Evolutionary conservation across 169 alveolate species (phyloP).

Genomic region (Eimeria zaria): DNA sequence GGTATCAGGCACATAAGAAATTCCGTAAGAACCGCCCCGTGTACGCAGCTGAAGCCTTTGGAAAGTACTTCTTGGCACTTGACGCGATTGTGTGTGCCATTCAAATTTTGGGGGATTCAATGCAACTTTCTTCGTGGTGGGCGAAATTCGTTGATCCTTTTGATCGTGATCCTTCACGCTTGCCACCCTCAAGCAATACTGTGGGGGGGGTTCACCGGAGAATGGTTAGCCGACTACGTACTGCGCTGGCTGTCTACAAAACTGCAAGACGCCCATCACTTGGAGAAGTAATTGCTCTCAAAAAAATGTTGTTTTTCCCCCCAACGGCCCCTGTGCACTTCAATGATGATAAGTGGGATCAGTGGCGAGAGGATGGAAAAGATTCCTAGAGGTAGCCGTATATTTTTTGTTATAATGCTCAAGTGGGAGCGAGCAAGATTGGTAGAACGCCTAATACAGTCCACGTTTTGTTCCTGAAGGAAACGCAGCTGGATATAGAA

Average conservation of each 20-base stretch:
- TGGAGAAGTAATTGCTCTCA: not conserved
- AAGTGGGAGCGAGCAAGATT: not conserved
- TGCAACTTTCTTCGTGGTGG: not conserved
- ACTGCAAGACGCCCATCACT: not conserved
- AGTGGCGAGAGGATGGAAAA: not conserved
- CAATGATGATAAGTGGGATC: not conserved
- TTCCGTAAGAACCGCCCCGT: not conserved
- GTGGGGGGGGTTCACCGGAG: not conserved
- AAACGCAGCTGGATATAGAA: not conserved
- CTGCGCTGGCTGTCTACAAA: conserved; percentile 8
- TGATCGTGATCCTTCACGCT: not conserved
- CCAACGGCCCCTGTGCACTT: not conserved
- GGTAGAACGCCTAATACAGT: not conserved
- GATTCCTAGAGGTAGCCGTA: not conserved
- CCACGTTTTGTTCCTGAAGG: not conserved
- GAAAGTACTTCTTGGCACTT: not conserved
- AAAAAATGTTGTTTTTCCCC: not conserved
- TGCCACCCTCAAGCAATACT: not conserved
- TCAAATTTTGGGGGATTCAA: not conserved
- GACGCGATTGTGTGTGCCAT: not conserved
- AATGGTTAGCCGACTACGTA: not conserved
- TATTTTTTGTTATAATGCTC: not conserved
- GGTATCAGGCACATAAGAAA: not conserved
- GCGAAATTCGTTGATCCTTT: not conserved
- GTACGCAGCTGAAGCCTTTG: not conserved